A percentile compares a stretch with the other conserved stretches of the same genome.
These are phyloP conservation scores for Cantharellus cinnabarinus DNA, from an alignment of 768 basidiomycete species.

Conservation along the genomic window DNA sequence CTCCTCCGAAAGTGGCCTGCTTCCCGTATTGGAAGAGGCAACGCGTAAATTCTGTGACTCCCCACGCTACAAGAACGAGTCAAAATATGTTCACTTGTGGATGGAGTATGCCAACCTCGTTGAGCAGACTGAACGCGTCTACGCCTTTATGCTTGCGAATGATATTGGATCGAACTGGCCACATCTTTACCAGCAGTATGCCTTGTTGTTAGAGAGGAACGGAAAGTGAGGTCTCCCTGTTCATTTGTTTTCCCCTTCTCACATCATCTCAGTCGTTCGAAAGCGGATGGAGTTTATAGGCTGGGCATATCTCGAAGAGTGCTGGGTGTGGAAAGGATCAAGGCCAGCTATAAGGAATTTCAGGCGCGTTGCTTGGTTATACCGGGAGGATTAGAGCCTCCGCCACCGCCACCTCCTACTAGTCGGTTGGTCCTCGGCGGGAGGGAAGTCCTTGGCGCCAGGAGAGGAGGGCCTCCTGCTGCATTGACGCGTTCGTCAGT, in stretches of 20 bases:
- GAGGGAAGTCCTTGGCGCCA: conserved; percentile 14
- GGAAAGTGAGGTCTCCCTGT: conserved; percentile 34
- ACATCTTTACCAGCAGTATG: conserved; percentile 81
- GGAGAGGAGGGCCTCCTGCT: conserved; percentile 17
- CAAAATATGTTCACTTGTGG: conserved; percentile 87
- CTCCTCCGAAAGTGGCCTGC: conserved; percentile 47
- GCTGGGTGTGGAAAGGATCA: conserved; percentile 66
- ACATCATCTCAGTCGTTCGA: conserved; percentile 30
- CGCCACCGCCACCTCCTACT: conserved; percentile 9
- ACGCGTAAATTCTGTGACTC: conserved; percentile 69
- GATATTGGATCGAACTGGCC: conserved; percentile 72
- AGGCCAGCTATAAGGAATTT: conserved; percentile 64
- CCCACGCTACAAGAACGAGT: conserved; percentile 53
- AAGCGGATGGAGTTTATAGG: conserved; percentile 66
- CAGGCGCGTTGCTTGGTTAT: conserved; percentile 22
- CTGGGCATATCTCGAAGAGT: conserved; percentile 67
- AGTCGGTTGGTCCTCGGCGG: conserved; percentile 8
- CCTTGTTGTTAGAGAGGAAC: conserved; percentile 48
- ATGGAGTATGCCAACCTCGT: conserved; percentile 64
- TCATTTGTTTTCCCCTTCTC: conserved; percentile 1
- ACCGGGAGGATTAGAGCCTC: conserved; percentile 8
- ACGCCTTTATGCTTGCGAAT: conserved; percentile 72
- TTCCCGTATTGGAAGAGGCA: conserved; percentile 66
- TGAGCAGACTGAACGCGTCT: conserved; percentile 54
- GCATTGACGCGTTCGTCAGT: conserved; percentile 9